Evolutionary conservation across 75 land plant genomes (phyloP).

Genomic region (Pinus albicaulis): DNA sequence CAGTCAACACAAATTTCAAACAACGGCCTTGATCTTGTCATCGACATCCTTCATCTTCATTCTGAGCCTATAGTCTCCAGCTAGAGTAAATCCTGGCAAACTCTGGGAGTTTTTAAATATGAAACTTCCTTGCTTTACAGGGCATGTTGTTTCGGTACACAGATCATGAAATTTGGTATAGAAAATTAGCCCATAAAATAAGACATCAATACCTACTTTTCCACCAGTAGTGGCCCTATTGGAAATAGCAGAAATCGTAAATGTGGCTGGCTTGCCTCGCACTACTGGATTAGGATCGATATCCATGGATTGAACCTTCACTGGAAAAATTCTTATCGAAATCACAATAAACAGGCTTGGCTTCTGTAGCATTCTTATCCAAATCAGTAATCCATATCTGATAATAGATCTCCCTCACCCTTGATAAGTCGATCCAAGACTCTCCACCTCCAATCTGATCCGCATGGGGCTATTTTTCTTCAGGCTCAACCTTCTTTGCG

Average conservation of each 20-base stretch:
- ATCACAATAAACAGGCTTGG: neutral
- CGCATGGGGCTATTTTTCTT: too few species aligned
- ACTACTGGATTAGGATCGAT: slow-evolving; percentile 47
- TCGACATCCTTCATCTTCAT: slow-evolving; percentile 30
- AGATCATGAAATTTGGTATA: slow-evolving; percentile 44
- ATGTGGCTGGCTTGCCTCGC: slow-evolving; percentile 40
- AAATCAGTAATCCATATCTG: too few species aligned
- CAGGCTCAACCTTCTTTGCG: too few species aligned
- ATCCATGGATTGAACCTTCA: slow-evolving; percentile 32
- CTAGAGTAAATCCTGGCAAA: slow-evolving; percentile 52
- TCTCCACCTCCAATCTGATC: too few species aligned
- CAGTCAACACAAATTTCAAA: too few species aligned
- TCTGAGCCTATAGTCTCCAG: slow-evolving; percentile 33
- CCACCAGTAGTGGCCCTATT: slow-evolving; percentile 39
- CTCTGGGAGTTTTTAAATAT: slow-evolving; percentile 34
- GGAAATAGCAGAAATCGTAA: slow-evolving; percentile 38
- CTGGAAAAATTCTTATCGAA: slow-evolving; percentile 24
- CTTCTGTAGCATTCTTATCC: too few species aligned
- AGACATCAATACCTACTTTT: slow-evolving; percentile 46
- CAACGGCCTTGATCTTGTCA: too few species aligned
- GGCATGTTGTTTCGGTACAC: slow-evolving; percentile 47
- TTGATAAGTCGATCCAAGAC: too few species aligned
- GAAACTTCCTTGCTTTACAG: slow-evolving; percentile 47
- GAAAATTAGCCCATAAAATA: slow-evolving; percentile 33
- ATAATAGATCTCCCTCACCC: too few species aligned